Conservation (phyloP, 768 basidiomycete genomes). For the Pisolithus orientalis region DNA sequence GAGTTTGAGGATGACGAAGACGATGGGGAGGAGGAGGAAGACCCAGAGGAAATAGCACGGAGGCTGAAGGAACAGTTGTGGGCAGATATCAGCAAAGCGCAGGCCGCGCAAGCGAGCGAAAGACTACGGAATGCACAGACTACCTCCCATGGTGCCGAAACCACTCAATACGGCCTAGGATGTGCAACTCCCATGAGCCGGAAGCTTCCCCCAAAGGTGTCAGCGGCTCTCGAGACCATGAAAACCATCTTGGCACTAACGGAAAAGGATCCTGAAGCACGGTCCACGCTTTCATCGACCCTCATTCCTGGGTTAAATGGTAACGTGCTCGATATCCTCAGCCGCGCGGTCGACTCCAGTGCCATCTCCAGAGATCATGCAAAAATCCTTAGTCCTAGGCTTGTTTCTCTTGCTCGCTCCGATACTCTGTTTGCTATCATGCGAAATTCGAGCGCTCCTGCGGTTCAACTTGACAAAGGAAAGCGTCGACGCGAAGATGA, state of each 20-base stretch:
- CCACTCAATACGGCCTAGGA: background rate
- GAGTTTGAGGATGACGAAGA: constrained; percentile 43
- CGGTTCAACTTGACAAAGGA: constrained; percentile 60
- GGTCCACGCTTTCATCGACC: constrained; percentile 45
- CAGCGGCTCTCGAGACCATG: constrained; percentile 60
- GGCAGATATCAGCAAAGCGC: constrained; percentile 68
- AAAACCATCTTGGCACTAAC: constrained; percentile 54
- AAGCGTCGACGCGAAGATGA: constrained; percentile 68
- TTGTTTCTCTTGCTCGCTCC: constrained; percentile 63
- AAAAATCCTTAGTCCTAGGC: constrained; percentile 48
- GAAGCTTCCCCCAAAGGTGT: constrained; percentile 38
- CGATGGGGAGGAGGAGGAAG: constrained; percentile 50
- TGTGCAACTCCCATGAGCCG: constrained; percentile 9
- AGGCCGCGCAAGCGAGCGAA: constrained; percentile 33
- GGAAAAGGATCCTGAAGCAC: constrained; percentile 51
- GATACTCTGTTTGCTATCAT: constrained; percentile 60
- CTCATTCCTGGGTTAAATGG: constrained; percentile 40
- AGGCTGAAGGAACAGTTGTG: constrained; percentile 70
- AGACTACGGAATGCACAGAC: constrained; percentile 19
- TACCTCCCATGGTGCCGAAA: background rate
- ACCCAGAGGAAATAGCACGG: constrained; percentile 70
- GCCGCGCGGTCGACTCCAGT: constrained; percentile 40
- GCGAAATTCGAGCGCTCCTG: constrained; percentile 56
- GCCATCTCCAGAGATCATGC: constrained; percentile 48
- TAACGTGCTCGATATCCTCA: constrained; percentile 53